Conservation (phyloP, 2,329 filamentous ascomycete genomes). For the Colletotrichum sp. region DNA sequence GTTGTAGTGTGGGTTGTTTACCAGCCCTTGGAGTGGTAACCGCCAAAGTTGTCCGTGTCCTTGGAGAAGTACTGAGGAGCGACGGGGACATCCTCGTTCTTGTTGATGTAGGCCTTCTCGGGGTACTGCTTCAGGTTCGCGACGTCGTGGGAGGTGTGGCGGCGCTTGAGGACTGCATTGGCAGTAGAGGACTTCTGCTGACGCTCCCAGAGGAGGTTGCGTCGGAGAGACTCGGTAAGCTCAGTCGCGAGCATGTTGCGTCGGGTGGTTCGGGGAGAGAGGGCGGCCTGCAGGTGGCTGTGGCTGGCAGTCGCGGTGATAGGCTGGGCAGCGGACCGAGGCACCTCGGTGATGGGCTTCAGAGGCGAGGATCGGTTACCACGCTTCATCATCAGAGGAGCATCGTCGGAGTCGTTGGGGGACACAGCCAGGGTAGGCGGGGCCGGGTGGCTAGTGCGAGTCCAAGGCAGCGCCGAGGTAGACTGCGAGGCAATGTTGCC, state of each 20-base stretch:
- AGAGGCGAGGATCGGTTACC: constrained; percentile 54
- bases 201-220: constrained; percentile 92
- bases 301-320: constrained; percentile 74
- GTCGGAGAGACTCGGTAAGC: constrained; percentile 88
- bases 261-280: constrained; percentile 90
- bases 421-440: constrained; percentile 51
- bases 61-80: constrained; percentile 85
- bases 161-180: constrained; percentile 86
- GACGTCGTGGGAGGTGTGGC: constrained; percentile 90
- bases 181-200: constrained; percentile 92
- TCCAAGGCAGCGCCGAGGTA: constrained; percentile 71
- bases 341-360: constrained; percentile 65
- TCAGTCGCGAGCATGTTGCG: constrained; percentile 96
- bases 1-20: constrained; percentile 41
- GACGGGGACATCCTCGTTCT: constrained; percentile 67
- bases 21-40: constrained; percentile 89
- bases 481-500: constrained; percentile 71
- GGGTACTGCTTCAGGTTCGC: constrained; percentile 86
- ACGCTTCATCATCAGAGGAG: constrained; percentile 69
- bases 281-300: constrained; percentile 69
- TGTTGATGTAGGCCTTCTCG: constrained; percentile 65
- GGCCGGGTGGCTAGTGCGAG: constrained; percentile 52
- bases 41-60: constrained; percentile 67
- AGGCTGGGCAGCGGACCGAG: constrained; percentile 74
- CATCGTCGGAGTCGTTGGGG: constrained; percentile 66